Evolutionary conservation across 495 filamentous ascomycete species (phyloP), one percentile per base, ranked within the genome.

Genomic region (Echria macrotheca): DNA sequence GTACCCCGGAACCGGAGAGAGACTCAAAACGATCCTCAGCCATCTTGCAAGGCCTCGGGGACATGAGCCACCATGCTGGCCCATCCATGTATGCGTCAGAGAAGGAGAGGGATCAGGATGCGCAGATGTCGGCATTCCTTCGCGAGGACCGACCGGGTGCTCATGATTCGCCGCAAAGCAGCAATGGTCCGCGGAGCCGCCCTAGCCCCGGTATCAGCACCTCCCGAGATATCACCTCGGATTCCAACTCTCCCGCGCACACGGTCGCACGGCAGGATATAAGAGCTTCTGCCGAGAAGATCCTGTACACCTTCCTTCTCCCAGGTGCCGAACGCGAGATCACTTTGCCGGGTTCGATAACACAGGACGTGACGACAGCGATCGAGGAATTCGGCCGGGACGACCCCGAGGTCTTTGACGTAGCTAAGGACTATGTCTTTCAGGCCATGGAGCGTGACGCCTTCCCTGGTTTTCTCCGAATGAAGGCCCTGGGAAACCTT

Each of bases 371-470:
- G 50, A 88, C 85, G 29, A 75, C 81, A 35, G 75, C 85, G 12
- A 89, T 99, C 46, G 93, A 99, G 64, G 84, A 91, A 46, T 80
- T 85, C 47, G 85, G 85, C 35, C 82, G 93, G 58, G 94, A 96
- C 55, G 93, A 99, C 61, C 93, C 93, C 1, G 93, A 97, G 63
- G 82, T 99, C 9, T 99, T 99, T 54, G 91, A 96, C 63, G 83
- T 85, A 2, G 93, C 93, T 21, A 97, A 97, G 68, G 94, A 99
- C 70, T 99, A 97, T 63, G 91, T 96, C 38, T 99, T 96, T 68
- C 94, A 97, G 63, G 93, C 93, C 2, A 99, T 99, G 94, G 93
- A 99, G 68, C 83, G 94, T 33, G 93, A 97, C 69, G 93, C 93
- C 11, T 98, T 96, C 68, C 93, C 93, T 3, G 91, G 91, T 18